phyloP scores from a whole-genome alignment of 768 basidiomycete genomes.

The Crucibulum laeve region DNA sequence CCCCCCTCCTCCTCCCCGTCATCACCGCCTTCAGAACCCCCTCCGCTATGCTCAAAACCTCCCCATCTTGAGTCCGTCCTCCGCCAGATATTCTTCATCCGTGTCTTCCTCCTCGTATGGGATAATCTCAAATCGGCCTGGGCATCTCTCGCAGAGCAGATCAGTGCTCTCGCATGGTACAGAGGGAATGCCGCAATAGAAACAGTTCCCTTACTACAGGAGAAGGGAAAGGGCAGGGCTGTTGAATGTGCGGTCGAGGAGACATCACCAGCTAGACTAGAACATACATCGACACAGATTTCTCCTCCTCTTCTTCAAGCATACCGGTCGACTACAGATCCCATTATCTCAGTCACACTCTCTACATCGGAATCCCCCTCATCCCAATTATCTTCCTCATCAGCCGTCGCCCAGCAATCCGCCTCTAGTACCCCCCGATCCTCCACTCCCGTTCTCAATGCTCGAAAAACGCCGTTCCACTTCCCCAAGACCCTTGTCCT shows the following conservation, averaged over 20 bases:
- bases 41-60: conserved; percentile 28
- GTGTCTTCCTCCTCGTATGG: conserved; percentile 67
- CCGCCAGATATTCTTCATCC: conserved; percentile 66
- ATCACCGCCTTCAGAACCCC: conserved; percentile 16
- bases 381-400: background rate
- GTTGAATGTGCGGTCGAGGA: background rate
- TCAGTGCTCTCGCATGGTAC: conserved; percentile 10
- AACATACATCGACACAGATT: background rate
- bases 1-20: conserved; percentile 19
- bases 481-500: conserved; percentile 92
- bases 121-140: conserved; percentile 61
- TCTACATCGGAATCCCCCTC: background rate
- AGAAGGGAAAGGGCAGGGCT: conserved; percentile 13
- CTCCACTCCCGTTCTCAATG: conserved; percentile 42
- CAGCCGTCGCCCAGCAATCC: background rate
- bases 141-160: conserved; percentile 34
- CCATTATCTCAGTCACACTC: too few species aligned
- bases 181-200: conserved; percentile 5
- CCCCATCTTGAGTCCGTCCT: conserved; percentile 36
- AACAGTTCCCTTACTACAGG: background rate
- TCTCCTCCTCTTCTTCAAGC: background rate
- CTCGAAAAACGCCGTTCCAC: conserved; percentile 69
- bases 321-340: too few species aligned
- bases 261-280: background rate
- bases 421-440: conserved; percentile 28